Conservation (phyloP, 257 asterid genomes). For the Fraxinus cuspidata region DNA sequence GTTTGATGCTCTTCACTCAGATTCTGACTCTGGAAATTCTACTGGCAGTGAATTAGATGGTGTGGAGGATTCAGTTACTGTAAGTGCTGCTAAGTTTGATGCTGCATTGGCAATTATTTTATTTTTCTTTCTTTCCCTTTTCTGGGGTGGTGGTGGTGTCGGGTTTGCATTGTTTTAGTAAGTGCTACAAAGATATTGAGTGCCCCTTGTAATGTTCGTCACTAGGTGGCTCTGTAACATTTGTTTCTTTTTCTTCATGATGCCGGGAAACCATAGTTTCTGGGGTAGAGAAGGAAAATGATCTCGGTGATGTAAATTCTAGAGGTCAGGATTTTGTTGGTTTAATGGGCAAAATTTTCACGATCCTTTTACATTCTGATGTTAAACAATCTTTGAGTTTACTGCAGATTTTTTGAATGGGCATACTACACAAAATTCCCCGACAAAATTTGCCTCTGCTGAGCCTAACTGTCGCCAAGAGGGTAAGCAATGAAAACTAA, state of each 20-base stretch:
- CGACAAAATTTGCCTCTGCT: conserved; percentile 33
- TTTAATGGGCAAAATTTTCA: background rate
- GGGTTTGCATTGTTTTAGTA: background rate
- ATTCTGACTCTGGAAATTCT: conserved; percentile 58
- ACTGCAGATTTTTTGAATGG: conserved; percentile 40
- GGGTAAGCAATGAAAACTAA: conserved; percentile 66
- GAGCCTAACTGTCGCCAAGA: conserved; percentile 46
- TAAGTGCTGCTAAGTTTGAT: conserved; percentile 36
- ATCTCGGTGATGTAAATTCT: conserved; percentile 21
- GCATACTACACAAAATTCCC: conserved; percentile 38
- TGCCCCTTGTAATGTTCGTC: background rate
- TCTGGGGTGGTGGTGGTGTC: background rate
- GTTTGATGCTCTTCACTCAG: conserved; percentile 32
- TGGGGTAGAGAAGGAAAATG: conserved; percentile 36
- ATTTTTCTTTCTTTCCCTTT: background rate
- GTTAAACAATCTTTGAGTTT: conserved; percentile 4
- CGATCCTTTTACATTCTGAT: conserved; percentile 7
- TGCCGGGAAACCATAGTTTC: conserved; percentile 43
- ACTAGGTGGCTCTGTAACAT: background rate
- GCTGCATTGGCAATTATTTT: background rate
- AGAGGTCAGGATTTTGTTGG: conserved; percentile 41
- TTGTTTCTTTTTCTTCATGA: background rate
- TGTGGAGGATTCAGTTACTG: conserved; percentile 41
- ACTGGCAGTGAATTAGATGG: conserved; percentile 45
- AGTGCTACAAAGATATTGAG: background rate